Evolutionary conservation across 2,329 filamentous ascomycete genomes (phyloP).

Genomic region (Phaeophleospora eucalypticola): DNA sequence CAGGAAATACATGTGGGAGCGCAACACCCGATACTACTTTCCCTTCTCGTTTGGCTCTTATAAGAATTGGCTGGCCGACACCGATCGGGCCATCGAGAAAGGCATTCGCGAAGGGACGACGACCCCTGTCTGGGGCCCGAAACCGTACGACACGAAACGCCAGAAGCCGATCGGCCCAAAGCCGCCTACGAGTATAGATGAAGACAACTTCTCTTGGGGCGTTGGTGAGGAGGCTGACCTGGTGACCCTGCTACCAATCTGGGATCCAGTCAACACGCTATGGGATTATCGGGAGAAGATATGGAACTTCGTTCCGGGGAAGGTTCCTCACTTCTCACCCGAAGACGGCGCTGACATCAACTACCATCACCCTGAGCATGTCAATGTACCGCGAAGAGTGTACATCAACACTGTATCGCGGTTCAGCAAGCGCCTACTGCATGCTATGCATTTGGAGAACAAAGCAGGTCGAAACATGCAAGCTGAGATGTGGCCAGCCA

Average conservation of each 20-base stretch:
- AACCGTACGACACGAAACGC: slow-evolving; percentile 58
- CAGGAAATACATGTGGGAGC: slow-evolving; percentile 57
- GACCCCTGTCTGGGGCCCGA: slow-evolving; percentile 75
- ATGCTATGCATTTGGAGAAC: slow-evolving; percentile 88
- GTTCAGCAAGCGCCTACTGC: slow-evolving; percentile 73
- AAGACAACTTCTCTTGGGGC: slow-evolving; percentile 81
- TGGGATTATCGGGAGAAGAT: slow-evolving; percentile 59
- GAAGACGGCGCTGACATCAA: slow-evolving; percentile 48
- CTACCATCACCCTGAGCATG: slow-evolving; percentile 49
- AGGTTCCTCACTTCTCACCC: slow-evolving; percentile 83
- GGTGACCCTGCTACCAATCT: slow-evolving; percentile 87
- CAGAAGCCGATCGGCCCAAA: slow-evolving; percentile 75
- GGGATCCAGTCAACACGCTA: slow-evolving; percentile 79
- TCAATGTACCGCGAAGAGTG: slow-evolving; percentile 62
- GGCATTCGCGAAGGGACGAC: slow-evolving; percentile 36
- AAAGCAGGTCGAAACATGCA: slow-evolving; percentile 86
- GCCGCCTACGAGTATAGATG: slow-evolving; percentile 68
- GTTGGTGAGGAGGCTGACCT: slow-evolving; percentile 87
- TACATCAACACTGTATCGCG: slow-evolving; percentile 86
- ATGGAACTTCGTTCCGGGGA: slow-evolving; percentile 46
- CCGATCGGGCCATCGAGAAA: slow-evolving; percentile 39
- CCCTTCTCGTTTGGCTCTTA: slow-evolving; percentile 51
- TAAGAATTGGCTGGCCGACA: slow-evolving; percentile 41
- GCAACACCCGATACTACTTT: slow-evolving; percentile 54
- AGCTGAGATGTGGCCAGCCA: slow-evolving; percentile 93